Evolutionary conservation across 441 rosid species (phyloP).

Genomic region (Breynia disticha): DNA sequence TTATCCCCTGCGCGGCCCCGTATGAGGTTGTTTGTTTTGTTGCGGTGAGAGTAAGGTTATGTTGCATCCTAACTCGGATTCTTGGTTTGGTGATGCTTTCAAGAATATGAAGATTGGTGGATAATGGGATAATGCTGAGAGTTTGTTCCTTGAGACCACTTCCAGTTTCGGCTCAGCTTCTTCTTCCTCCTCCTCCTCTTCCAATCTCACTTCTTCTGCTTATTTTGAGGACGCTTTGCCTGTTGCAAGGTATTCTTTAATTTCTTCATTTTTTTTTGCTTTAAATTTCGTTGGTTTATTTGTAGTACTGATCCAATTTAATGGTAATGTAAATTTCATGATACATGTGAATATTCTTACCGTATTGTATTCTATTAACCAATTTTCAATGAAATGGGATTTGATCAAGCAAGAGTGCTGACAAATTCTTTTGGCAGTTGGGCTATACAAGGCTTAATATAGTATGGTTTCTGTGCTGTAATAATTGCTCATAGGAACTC

Average conservation of each 20-base stretch:
- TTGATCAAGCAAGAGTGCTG: too few relatives aligned
- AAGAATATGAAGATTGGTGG: conserved; percentile 40
- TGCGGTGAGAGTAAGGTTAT: conserved; percentile 21
- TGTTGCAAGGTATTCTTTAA: conserved; percentile 26
- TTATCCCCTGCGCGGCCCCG: conserved; percentile 36
- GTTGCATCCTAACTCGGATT: conserved; percentile 63
- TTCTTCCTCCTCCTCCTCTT: conserved; percentile 50
- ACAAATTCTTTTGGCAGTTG: too few relatives aligned
- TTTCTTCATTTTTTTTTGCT: neutral
- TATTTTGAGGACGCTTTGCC: conserved; percentile 28
- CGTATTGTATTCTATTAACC: too few relatives aligned
- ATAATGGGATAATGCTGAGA: conserved; percentile 38
- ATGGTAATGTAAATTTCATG: too few relatives aligned
- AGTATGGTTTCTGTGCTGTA: too few relatives aligned
- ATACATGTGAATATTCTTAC: too few relatives aligned
- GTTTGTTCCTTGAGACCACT: conserved; percentile 54
- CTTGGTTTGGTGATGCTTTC: conserved; percentile 69
- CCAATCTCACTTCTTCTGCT: conserved; percentile 45
- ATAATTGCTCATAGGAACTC: too few relatives aligned
- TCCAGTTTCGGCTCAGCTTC: conserved; percentile 79
- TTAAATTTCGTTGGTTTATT: too few relatives aligned
- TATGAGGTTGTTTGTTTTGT: conserved; percentile 52
- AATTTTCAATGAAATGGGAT: too few relatives aligned
- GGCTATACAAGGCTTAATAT: too few relatives aligned
- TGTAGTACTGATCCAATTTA: too few relatives aligned